phyloP scores from a whole-genome alignment of 345 rosid genomes.

The Dipteronia dyeriana region DNA sequence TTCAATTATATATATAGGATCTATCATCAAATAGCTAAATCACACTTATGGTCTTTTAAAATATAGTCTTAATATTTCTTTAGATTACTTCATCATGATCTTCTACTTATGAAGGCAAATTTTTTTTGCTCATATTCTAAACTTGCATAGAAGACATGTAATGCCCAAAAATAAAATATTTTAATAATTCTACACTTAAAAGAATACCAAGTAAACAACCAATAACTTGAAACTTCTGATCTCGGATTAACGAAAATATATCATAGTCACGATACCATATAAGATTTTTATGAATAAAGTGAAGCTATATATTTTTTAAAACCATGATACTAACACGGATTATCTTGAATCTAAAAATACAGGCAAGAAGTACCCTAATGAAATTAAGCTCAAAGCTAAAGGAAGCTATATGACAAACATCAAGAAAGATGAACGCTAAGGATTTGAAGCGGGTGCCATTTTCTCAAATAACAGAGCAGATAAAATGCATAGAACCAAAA shows the following conservation, averaged over 20 bases:
- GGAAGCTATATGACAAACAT: background rate
- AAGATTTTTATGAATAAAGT: background rate
- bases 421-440: background rate
- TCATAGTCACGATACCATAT: background rate
- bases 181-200: background rate
- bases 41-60: background rate
- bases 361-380: background rate
- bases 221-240: background rate
- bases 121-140: background rate
- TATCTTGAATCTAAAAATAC: background rate
- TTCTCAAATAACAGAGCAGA: background rate
- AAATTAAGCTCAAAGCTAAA: background rate
- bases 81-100: background rate
- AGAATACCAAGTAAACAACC: background rate
- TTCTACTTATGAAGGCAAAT: background rate
- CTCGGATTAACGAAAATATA: background rate
- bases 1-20: background rate
- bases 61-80: conserved; percentile 1
- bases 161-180: background rate
- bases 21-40: background rate
- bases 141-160: background rate
- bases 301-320: background rate
- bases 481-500: background rate
- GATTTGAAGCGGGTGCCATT: background rate
- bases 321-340: background rate